Base-by-base conservation (phyloP, 345 rosid genomes). In the Moricandia arvensis region DNA sequence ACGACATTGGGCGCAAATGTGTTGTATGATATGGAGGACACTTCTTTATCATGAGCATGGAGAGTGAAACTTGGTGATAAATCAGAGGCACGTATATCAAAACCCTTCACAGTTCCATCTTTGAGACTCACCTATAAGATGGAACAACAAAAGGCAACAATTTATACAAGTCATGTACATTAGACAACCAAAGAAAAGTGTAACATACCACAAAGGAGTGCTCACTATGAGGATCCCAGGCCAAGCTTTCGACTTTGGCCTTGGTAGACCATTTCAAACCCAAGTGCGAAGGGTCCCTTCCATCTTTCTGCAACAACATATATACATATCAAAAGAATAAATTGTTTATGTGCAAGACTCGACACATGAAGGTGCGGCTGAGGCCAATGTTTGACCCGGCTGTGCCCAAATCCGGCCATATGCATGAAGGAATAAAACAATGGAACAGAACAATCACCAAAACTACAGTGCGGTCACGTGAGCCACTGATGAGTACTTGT, bases 401-500 rank as follows among this genome's bases (percentile, higher is more conserved):
- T n/a, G n/a, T n/a, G n/a, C n/a, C n/a, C n/a, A n/a, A n/a, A n/a
- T n/a, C n/a, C n/a, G n/a, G n/a, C n/a, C n/a, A n/a, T n/a, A n/a
- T n/a, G n/a, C 24, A 21, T 21, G 24, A 21, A 21, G 1, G 59
- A 74, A 66, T 8, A 51, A 13, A 69, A 49, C 29, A 64, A 8
- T 45, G 61, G 63, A 75, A 68, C 10, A 54, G 34, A 70, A 53
- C 33, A 65, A 7, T 86, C 82, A 93, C 98, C 98, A 94, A 71
- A 43, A 93, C 88, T 35, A 89, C 86, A 16, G 93, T 81, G 15
- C 67, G 80, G 83, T 94, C 97, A 82, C 80, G 80, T 15, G 97
- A 94, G 53, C 97, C 98, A 84, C 95, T 90, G 6, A 94, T 91
- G 78, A 91, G 93, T 79, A 94, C 88, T 84, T 89, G 81, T 45